Evolutionary conservation across 306 rosid species (phyloP).

Genomic region (Casuarina cunninghamiana): DNA sequence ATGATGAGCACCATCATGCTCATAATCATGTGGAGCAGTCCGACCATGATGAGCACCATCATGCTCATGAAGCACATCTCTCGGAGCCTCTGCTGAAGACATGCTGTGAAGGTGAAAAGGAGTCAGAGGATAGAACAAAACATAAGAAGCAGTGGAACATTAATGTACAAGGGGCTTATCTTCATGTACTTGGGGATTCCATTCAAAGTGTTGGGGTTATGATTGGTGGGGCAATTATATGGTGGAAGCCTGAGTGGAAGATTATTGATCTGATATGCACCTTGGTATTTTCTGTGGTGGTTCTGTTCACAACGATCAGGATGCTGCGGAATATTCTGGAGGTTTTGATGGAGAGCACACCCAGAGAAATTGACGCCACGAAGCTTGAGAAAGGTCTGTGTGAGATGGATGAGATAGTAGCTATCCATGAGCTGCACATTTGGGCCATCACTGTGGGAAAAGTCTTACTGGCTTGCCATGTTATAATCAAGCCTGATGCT

Average conservation of each 20-base stretch:
- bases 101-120: slow-evolving; percentile 26
- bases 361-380: slow-evolving; percentile 56
- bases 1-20: slow-evolving; percentile 33
- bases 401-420: slow-evolving; percentile 58
- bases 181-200: slow-evolving; percentile 61
- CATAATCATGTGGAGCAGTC: slow-evolving; percentile 19
- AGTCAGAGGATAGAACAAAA: not conserved
- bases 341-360: slow-evolving; percentile 63
- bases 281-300: slow-evolving; percentile 43
- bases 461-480: slow-evolving; percentile 50
- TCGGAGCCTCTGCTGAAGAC: slow-evolving; percentile 37
- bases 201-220: slow-evolving; percentile 61
- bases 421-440: slow-evolving; percentile 47
- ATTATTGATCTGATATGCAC: slow-evolving; percentile 47
- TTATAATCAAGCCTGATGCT: slow-evolving; percentile 47
- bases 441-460: slow-evolving; percentile 56
- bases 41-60: slow-evolving; percentile 29
- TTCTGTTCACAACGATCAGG: slow-evolving; percentile 47
- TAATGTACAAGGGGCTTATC: slow-evolving; percentile 61
- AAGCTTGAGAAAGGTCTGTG: slow-evolving; percentile 56
- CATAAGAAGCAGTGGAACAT: slow-evolving; percentile 37
- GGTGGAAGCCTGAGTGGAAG: slow-evolving; percentile 57
- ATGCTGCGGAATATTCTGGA: slow-evolving; percentile 60
- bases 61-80: slow-evolving; percentile 16
- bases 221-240: slow-evolving; percentile 64